Evolutionary conservation across 2,329 filamentous ascomycete species (phyloP), one percentile per base, ranked within the genome.

Genomic region (Apiospora sp.): DNA sequence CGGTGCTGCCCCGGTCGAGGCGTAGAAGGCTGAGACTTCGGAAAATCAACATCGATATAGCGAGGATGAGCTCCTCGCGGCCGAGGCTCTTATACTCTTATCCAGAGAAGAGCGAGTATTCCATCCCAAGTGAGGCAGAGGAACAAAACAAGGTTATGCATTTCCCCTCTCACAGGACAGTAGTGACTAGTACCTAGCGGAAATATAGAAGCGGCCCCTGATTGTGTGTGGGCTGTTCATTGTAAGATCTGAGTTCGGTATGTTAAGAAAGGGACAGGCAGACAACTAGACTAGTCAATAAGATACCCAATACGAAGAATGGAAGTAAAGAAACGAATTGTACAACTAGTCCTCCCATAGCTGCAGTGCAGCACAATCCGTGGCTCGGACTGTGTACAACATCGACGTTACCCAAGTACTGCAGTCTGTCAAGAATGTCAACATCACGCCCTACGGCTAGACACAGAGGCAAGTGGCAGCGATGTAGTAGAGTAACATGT

Each of bases 281-380:
- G 19, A 16, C 6, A 8, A 13, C 22, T 64, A 64, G 58, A 64
- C 34, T 41, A 64, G 58, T 64, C 58, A 64, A 64, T 41, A 41
- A 64, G 58, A 64, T 64, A 64, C 58, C 58, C 58, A 64, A 64
- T 64, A 64, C 6, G 34, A 64, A 64, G 34, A 64, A 64, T 19
- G 16, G 27, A 34, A 30, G 27, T 30, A 30, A 30, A 30, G 27
- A 30, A 30, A 22, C 16, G 3, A 34, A 58, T 10, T 22, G 51
- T 10, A 34, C 34, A 7, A 2, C 2, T 19, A 19, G 19, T 30
- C 27, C 14, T 30, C 22, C 51, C 51, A 19, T 8, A n/a, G n/a
- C n/a, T n/a, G n/a, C n/a, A n/a, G n/a, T n/a, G n/a, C n/a, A n/a
- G n/a, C n/a, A n/a, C n/a, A n/a, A n/a, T n/a, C n/a, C n/a, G n/a